Base-by-base conservation (phyloP, 805 yeast species). In the Candida coquimbonensis region DNA sequence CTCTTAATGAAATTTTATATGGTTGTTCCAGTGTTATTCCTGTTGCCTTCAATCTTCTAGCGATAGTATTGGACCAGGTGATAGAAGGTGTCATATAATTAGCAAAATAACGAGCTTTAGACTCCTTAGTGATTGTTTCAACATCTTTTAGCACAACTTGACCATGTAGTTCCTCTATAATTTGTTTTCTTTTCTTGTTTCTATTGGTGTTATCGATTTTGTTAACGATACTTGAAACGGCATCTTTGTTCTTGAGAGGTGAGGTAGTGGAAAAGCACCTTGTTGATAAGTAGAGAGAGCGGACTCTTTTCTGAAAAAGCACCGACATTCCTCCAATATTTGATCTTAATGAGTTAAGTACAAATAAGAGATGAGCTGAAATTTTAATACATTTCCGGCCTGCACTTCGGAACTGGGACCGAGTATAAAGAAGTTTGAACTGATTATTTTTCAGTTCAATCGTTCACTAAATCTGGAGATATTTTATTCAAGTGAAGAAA, bases 121-220 rank as follows among this genome's bases (percentile, higher is more conserved):
- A 48, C 11, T 45, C 44, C 5, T 27, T 29, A 2, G 11, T 9
- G 5, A 42, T 42, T 12, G 36, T 36, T 7, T 29, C 13, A 26
- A 9, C 31, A 12, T 42, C 40, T 36, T 47, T 49, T 21, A 49
- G 32, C 11, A 21, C 17, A 5, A 46, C 35, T 6, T 45, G 37
- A 14, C 58, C 58, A 14, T 50, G 43, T 6, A 54, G 41, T 34
- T 52, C 58, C 5, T 49, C 48, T 14, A 51, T 43, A 9, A 50
- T 52, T 21, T 40, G 45, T 36, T 50, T 46, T 38, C 55, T 50
- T n/a, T 41, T 32, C 24, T 31, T 39, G 6, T 24, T 40, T 7
- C 24, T 16, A 5, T 21, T 16, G 19, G 13, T 29, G 31, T 11
- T 29, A 29, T 29, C 24, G 5, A 40, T 40, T 9, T 9, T 31